These are phyloP conservation scores for Trichoderma hamatum DNA, from an alignment of 2,329 filamentous ascomycete species.

Conservation along the genomic window DNA sequence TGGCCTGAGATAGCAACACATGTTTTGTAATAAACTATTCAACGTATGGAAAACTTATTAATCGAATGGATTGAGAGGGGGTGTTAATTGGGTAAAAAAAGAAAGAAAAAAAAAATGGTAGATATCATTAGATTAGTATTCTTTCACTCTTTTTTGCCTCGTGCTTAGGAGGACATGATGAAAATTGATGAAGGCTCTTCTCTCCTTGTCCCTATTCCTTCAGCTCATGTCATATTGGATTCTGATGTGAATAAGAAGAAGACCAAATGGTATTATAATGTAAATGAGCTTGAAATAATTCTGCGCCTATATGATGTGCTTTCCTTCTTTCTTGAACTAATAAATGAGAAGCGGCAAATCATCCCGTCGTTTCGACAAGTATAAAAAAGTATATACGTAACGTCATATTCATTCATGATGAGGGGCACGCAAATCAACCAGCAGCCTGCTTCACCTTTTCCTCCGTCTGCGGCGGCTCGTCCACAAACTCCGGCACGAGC, in stretches of 20 bases:
- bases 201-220: not conserved
- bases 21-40: not conserved
- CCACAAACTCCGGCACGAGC: conserved; percentile 83
- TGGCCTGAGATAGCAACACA: not conserved
- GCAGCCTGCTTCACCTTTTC: conserved; percentile 83
- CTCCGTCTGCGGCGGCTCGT: conserved; percentile 76
- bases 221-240: not conserved
- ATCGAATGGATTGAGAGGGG: not conserved
- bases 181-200: not conserved
- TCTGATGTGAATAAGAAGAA: not conserved
- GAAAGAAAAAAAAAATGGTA: not conserved
- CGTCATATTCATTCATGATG: no score
- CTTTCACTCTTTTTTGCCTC: not conserved
- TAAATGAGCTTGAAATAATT: not conserved
- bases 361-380: not conserved
- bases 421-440: conserved; percentile 49
- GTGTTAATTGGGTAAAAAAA: not conserved
- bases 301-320: not conserved
- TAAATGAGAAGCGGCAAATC: not conserved
- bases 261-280: not conserved
- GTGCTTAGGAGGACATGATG: not conserved
- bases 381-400: not conserved
- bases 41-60: not conserved
- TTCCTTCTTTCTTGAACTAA: not conserved
- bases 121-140: not conserved